Evolutionary conservation across 2,329 filamentous ascomycete genomes (phyloP), one percentile per base, ranked within the genome.

Genomic region (Fusarium incarnatum): DNA sequence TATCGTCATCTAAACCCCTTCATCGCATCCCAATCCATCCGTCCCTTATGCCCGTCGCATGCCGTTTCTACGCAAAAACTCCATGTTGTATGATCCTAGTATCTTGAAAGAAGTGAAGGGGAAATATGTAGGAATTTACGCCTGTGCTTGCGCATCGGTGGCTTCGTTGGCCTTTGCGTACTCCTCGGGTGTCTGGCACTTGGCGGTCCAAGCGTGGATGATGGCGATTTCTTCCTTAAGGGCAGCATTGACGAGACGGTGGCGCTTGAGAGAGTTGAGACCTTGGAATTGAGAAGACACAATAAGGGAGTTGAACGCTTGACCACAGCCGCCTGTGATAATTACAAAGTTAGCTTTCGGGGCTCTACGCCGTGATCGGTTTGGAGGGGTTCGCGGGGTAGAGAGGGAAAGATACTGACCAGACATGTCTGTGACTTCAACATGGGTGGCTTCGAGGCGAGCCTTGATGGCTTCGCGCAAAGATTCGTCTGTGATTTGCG

Each of bases 151-250:
- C 32, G 65, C 53, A 25, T 72, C 62, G 49, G 42, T 57, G 30
- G 71, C 57, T 28, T 56, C 62, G 27, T 52, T 67, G 25, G 79
- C 80, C 73, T 77, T 79, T 82, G 93, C 88, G 89, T 92, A 97
- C 83, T 98, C 93, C 76, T 94, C 93, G 1, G 93, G 93, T 11
- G 94, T 98, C 83, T 94, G 92, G 80, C 94, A 97, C 82, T 94
- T 97, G 28, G 94, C 93, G 59, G 93, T 97, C 94, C 94, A 98
- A 41, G 94, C 94, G 83, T 98, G 94, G 74, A 98, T 97, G 70
- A 88, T 88, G 18, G 93, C 92, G 79, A 98, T 97, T 82, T 98
- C 94, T 48, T 91, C 88, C 83, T 94, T 95, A 74, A 98, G 85
- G 8, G 90, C 89, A 18, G 87, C 87, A 81, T 98, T 97, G 74